Evolutionary conservation across 2,329 filamentous ascomycete genomes (phyloP).

Genomic region (Fusarium nanum): DNA sequence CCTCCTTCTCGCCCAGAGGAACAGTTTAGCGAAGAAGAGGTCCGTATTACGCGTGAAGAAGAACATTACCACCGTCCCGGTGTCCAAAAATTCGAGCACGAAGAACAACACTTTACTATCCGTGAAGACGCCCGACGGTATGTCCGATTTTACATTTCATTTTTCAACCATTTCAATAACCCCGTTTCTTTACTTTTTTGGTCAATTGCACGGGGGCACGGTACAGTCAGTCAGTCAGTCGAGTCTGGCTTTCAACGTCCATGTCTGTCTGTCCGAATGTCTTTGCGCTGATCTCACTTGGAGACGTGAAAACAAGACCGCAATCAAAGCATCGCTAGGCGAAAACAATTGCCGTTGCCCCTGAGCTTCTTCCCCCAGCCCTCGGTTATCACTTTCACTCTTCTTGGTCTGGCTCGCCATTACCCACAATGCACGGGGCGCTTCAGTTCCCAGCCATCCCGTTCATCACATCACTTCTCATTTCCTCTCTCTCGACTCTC

Average conservation of each 20-base stretch:
- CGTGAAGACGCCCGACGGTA: conserved; percentile 65
- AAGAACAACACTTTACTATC: conserved; percentile 48
- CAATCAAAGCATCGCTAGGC: conserved; percentile 16
- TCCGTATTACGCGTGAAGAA: conserved; percentile 82
- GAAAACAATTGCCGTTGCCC: conserved; percentile 33
- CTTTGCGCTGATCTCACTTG: conserved; percentile 23
- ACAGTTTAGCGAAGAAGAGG: conserved; percentile 83
- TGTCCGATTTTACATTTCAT: conserved; percentile 49
- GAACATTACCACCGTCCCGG: conserved; percentile 80
- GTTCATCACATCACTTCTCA: conserved; percentile 34
- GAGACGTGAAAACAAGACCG: conserved; percentile 18
- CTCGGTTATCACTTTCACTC: conserved; percentile 19
- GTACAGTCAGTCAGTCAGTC: not conserved
- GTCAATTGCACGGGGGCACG: not conserved
- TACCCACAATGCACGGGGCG: conserved; percentile 42
- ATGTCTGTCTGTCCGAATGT: not conserved
- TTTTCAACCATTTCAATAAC: not conserved
- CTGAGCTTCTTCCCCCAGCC: conserved; percentile 25
- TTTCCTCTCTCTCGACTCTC: conserved; percentile 22
- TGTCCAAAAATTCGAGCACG: conserved; percentile 56
- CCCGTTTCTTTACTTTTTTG: not conserved
- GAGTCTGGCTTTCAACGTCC: not conserved
- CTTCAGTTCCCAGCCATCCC: conserved; percentile 43
- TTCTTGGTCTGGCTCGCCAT: conserved; percentile 29
- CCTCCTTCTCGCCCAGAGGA: conserved; percentile 74